Evolutionary conservation across 306 rosid genomes (phyloP), one percentile per base, ranked within the genome.

Genomic region (Hippophae rhamnoides): DNA sequence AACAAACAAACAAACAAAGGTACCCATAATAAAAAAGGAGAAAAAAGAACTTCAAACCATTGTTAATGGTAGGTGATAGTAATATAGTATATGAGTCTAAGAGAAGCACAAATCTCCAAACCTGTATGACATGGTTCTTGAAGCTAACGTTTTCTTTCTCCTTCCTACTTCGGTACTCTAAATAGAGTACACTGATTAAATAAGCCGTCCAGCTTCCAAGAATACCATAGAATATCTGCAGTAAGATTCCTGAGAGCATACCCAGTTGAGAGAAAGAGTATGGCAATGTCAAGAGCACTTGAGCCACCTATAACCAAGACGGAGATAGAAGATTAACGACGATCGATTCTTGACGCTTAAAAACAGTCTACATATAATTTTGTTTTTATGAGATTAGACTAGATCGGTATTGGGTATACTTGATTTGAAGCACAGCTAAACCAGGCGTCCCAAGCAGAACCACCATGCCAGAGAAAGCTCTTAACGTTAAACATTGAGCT

Each of bases 361-460:
- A 31, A 31, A 31, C 1, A 2, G 38, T 12, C 13, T 9, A 27
- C 1, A 43, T 13, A 9, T 12, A 8, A 26, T 47, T 1, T 6
- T n/a, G 1, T n/a, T n/a, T 62, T 13, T 41, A 12, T 5, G 8
- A 42, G 8, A 10, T 7, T 10, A 10, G 3, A 12, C n/a, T 42
- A 8, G 38, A 31, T 68, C 6, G 43, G 52, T 45, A 18, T 77
- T 68, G 8, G 43, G 52, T 45, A 18, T 77, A 92, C 99, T 82
- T 92, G 99, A 75, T 92, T 92, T 46, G 99, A 92, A 65, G 99
- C 95, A 60, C 98, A 92, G 65, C 98, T 92, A 78, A 92, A 87
- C 98, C 98, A 92, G 11, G 98, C 98, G 63, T 92, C 98, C 98
- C 98, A 92, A 18, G 68, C 92, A 55, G 98, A 92, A 65, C 98